These are phyloP conservation scores for Neolentinus lepideus DNA, from an alignment of 1,284 basidiomycete species.

Conservation along the genomic window DNA sequence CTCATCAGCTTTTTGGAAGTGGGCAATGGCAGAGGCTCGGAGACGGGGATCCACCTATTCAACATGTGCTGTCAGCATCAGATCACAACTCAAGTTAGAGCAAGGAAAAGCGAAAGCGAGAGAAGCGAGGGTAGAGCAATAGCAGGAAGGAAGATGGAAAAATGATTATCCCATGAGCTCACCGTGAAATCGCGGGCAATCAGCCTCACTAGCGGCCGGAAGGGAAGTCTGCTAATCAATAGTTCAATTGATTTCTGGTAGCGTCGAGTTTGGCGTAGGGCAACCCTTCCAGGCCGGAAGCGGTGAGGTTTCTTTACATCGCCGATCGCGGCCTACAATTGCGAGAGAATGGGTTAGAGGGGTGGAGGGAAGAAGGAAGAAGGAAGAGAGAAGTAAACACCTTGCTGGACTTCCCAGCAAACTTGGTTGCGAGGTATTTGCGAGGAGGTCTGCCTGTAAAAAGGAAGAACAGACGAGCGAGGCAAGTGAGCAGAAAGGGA, in stretches of 20 bases:
- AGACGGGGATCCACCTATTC: constrained; percentile 54
- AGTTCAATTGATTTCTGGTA: constrained; percentile 83
- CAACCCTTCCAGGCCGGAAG: constrained; percentile 62
- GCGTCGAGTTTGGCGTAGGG: constrained; percentile 78
- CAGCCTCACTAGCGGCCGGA: constrained; percentile 72
- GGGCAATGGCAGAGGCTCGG: constrained; percentile 58
- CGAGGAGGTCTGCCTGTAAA: constrained; percentile 7
- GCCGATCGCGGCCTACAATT: constrained; percentile 42
- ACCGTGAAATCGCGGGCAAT: constrained; percentile 72
- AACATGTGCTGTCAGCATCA: neutral
- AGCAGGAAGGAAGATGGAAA: no score
- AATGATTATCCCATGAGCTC: no score
- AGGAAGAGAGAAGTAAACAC: no score
- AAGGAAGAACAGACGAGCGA: no score
- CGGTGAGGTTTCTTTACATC: constrained; percentile 81
- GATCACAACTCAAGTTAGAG: no score
- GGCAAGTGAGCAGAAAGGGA: no score
- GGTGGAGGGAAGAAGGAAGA: no score
- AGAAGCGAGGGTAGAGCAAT: no score
- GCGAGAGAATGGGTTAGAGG: no score
- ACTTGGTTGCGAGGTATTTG: constrained; percentile 11
- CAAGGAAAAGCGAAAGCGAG: constrained; percentile 15
- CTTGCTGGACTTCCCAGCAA: constrained; percentile 8
- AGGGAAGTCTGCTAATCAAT: constrained; percentile 72
- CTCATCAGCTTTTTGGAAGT: constrained; percentile 58